These are phyloP conservation scores for Botrytis deweyae DNA, from an alignment of 2,329 filamentous ascomycete species.

Conservation along the genomic window DNA sequence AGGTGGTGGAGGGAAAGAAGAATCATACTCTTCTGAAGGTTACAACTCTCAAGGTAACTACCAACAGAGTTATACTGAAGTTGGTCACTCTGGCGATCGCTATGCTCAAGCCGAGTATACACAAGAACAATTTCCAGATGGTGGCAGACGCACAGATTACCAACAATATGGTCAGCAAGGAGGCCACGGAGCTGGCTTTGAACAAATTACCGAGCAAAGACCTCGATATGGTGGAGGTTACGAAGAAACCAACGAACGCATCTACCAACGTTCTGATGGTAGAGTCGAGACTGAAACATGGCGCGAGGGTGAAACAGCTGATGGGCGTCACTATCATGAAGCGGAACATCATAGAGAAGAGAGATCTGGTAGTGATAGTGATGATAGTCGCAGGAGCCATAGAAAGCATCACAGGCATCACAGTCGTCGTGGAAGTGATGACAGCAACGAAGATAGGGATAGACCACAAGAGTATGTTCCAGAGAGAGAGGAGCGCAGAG, in stretches of 20 bases:
- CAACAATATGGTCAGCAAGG: conserved; percentile 53
- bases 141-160: conserved; percentile 59
- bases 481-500: conserved; percentile 18
- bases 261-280: conserved; percentile 44
- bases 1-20: conserved; percentile 44
- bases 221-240: conserved; percentile 54
- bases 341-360: conserved; percentile 30
- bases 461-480: conserved; percentile 25
- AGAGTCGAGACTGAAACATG: conserved; percentile 35
- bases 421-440: conserved; percentile 14
- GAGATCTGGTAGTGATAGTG: conserved; percentile 35
- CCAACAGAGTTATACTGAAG: conserved; percentile 60
- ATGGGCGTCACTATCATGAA: conserved; percentile 30
- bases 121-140: conserved; percentile 57
- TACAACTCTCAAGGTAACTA: conserved; percentile 61
- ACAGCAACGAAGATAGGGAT: conserved; percentile 28
- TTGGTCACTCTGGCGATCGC: conserved; percentile 49
- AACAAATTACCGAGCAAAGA: conserved; percentile 57
- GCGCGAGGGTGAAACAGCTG: conserved; percentile 26
- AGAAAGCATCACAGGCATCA: conserved; percentile 37
- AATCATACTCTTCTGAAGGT: conserved; percentile 54
- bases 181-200: conserved; percentile 52
- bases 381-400: conserved; percentile 35
- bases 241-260: conserved; percentile 57
- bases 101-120: conserved; percentile 41